Evolutionary conservation across 176 grass and related monocot species (phyloP), one percentile per base, ranked within the genome.

Genomic region (Juncus inflexus): DNA sequence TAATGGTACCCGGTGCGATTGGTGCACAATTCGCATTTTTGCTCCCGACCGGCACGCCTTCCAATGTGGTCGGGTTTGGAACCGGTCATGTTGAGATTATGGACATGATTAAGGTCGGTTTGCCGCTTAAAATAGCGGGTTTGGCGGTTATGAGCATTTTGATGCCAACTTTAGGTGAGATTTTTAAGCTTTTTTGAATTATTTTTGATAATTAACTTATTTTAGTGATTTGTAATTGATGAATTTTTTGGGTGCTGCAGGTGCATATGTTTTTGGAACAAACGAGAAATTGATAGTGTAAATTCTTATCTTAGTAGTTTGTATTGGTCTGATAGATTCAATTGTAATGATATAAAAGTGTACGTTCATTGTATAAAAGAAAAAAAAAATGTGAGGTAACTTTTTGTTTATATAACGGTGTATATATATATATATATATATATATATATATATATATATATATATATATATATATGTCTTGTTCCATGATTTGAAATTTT

Each of bases 11-110:
- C 1, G 80, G 90, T 6, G 70, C 77, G 3, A 38, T 84, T 7
- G 90, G 90, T 13, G 90, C 86, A 4, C 79, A 95, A 76, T 58
- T 89, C 2, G 84, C 90, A 0, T 95, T 86, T 78, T 15, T 95
- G 61, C 50, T 95, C 3, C 90, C 90, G 9, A 83, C 80, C 4
- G 85, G 85, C 47, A 88, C 90, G 0, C 90, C 90, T 0, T 85
- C 81, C 3, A 94, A 94, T 4, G 75, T 85, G 1, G 82, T 94
- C 0, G 90, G 90, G 15, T 95, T 88, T 53, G 70, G 81, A 3
- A 89, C 82, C 3, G 85, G 85, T 28, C 62, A 89, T 74, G 80
- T 95, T 50, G 42, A 63, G 14, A 95, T 95, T 54, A 95, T 82
- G 64, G 90, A 95, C 59, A 64, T 95, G 65, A 77, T 88, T 15